Conservation (phyloP, 106 monocot genomes). For the Phalaenopsis aphrodite region DNA sequence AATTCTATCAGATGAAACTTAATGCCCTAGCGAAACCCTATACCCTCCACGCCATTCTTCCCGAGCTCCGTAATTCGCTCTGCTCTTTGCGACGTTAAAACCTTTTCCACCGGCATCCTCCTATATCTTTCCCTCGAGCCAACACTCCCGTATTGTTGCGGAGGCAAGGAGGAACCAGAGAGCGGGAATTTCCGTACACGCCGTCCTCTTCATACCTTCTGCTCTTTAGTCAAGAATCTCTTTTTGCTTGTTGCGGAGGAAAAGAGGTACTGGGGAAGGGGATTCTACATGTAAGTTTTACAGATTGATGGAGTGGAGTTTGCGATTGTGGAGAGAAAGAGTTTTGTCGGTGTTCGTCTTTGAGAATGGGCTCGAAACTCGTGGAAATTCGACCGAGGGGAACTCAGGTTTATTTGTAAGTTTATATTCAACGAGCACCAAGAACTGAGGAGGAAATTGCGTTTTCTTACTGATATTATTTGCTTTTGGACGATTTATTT, state of each 20-base stretch:
- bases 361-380: background rate
- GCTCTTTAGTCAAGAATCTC: background rate
- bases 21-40: background rate
- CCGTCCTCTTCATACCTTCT: background rate
- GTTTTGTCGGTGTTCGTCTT: background rate
- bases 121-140: background rate
- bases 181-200: background rate
- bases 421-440: background rate
- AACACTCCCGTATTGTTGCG: background rate
- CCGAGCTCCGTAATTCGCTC: background rate
- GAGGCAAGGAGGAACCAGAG: background rate
- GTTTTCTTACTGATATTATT: background rate
- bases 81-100: background rate
- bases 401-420: background rate
- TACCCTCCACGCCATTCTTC: background rate
- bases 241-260: background rate
- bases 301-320: background rate
- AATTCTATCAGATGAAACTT: too few relatives aligned
- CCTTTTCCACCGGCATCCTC: background rate
- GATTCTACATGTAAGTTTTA: background rate
- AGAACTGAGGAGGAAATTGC: background rate
- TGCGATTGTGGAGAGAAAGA: background rate
- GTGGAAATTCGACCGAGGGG: background rate
- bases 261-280: background rate
- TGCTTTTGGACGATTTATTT: background rate